Base-by-base conservation (phyloP, 306 rosid species). In the Dryas alaskensis region DNA sequence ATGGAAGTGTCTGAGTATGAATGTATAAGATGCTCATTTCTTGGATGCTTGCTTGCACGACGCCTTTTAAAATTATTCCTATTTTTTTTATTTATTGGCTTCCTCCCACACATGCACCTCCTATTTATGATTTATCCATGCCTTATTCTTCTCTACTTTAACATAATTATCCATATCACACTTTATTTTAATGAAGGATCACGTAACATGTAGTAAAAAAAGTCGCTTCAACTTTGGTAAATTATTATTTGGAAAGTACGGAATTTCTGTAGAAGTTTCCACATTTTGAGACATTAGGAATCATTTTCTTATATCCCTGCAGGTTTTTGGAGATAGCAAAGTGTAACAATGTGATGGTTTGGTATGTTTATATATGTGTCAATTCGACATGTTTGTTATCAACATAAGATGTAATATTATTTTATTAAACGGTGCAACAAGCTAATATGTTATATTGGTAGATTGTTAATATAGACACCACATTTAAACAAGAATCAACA, bases 1-100 rank as follows among this genome's bases (percentile, higher is more conserved):
- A n/a, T 22, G 52, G 48, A 42, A 42, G 40, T 55, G 27, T 51
- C 53, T 31, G 12, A 39, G 6, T 2, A 42, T 42, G 14, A 64
- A 37, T 69, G 61, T 69, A 60, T 60, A 49, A 43, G 57, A 60
- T 60, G 70, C 73, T 50, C 46, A 7, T 49, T 27, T 48, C 9
- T 68, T 22, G 53, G 45, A 16, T 13, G 45, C 44, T 25, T 12
- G 73, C 25, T 25, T 12, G 73, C 25, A 50, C 25, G 45, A 50
- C 31, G 60, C 19, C 60, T 49, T 7, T 6, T 14, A 8, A 25
- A 25, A 58, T 1, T 58, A 25, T 25, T 58, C 62, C 22, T 11
- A 67, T 5, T 6, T 27, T 27, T 6, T 67, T 10, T 48, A 4
- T 49, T 19, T 11, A 22, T 19, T 60, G 4, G 4, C 65, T 60